Conservation (phyloP, 495 filamentous ascomycete genomes). For the Penicillium crystallinum region DNA sequence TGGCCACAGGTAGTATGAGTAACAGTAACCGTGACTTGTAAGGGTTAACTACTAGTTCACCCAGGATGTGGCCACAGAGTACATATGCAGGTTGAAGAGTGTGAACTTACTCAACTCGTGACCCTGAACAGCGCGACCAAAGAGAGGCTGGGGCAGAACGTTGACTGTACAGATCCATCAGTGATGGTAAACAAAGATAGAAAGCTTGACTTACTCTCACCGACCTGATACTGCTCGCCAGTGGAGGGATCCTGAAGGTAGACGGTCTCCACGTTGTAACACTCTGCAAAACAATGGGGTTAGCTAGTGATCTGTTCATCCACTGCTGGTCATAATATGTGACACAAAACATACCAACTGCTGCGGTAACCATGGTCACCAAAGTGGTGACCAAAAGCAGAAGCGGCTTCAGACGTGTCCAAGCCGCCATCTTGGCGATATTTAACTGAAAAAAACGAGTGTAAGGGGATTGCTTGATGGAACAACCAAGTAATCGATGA, state of each 20-base stretch:
- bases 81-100: neutral
- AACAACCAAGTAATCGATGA: neutral
- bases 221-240: slow-evolving; percentile 4
- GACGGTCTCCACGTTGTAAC: neutral
- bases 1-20: slow-evolving; percentile 1
- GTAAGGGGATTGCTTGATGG: neutral
- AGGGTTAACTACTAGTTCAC: neutral
- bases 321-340: neutral
- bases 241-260: slow-evolving; percentile 7
- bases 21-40: slow-evolving; percentile 13
- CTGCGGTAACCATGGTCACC: neutral
- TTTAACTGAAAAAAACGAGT: neutral
- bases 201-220: neutral
- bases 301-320: neutral
- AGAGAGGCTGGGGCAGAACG: neutral
- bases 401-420: neutral
- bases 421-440: neutral
- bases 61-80: neutral
- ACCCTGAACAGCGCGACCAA: neutral
- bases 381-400: neutral
- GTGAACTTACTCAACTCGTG: neutral
- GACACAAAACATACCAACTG: neutral
- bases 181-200: neutral
- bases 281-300: neutral
- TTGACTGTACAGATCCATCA: neutral